A percentile compares a stretch with the other conserved stretches of the same genome.
These are phyloP conservation scores for Penicillium coprophilum DNA, from an alignment of 495 filamentous ascomycete species.

Conservation along the genomic window DNA sequence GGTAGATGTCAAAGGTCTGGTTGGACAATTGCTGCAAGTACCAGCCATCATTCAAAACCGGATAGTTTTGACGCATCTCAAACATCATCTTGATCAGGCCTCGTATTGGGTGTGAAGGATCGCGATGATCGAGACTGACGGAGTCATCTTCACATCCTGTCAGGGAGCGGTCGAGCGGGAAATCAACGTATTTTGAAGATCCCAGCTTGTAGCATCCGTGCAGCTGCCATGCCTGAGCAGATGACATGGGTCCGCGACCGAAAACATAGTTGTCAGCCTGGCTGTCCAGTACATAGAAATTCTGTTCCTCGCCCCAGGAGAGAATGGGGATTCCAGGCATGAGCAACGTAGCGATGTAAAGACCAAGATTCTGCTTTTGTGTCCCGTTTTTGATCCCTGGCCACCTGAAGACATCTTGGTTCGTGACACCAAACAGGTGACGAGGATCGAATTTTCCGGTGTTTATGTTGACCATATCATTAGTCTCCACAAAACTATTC, in stretches of 20 bases:
- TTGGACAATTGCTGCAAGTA: constrained; percentile 41
- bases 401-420: constrained; percentile 55
- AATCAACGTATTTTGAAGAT: constrained; percentile 40
- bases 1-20: constrained; percentile 40
- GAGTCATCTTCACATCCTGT: constrained; percentile 46
- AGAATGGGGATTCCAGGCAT: constrained; percentile 50
- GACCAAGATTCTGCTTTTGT: constrained; percentile 43
- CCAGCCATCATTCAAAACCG: constrained; percentile 50
- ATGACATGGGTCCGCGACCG: constrained; percentile 48
- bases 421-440: constrained; percentile 49
- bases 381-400: constrained; percentile 50
- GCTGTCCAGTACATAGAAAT: constrained; percentile 49
- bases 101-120: constrained; percentile 50
- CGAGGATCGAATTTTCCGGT: constrained; percentile 51
- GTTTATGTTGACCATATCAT: constrained; percentile 49
- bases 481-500: constrained; percentile 39
- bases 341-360: constrained; percentile 44
- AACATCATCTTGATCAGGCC: constrained; percentile 47
- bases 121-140: constrained; percentile 53
- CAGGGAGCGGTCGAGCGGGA: constrained; percentile 42
- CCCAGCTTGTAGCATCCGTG: constrained; percentile 53
- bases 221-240: constrained; percentile 48
- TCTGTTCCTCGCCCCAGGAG: constrained; percentile 53
- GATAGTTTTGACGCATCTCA: constrained; percentile 46
- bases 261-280: constrained; percentile 50